Base-by-base conservation (phyloP, 192 early-diverging fungal species). In the Paraglomus occultum region DNA sequence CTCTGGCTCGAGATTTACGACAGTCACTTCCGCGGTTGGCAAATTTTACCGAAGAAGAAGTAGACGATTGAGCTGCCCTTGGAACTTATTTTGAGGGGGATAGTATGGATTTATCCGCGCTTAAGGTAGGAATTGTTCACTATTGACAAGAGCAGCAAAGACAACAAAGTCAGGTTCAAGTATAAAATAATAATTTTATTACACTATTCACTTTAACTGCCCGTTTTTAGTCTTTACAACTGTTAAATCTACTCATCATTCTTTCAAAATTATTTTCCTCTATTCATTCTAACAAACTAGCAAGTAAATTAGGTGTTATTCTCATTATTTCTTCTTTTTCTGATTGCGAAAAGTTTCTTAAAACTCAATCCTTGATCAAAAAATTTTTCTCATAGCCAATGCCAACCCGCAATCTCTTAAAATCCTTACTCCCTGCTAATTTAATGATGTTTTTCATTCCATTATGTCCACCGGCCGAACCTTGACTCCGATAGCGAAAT, bases 211-310 rank as follows among this genome's bases (percentile, higher is more conserved):
- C n/a, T n/a, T n/a, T n/a, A n/a, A n/a, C n/a, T n/a, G n/a, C n/a
- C n/a, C n/a, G n/a, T n/a, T n/a, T n/a, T n/a, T n/a, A n/a, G n/a
- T n/a, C 11, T 57, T 23, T 23, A 23, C 4, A 23, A 57, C 54
- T 57, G 31, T 23, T 57, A 6, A 57, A 57, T 20, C 54, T 10
- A 57, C 54, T 57, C 54, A 57, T 57, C 54, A 57, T 57, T 23
- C 6, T 57, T 57, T 57, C 54, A 57, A 57, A 57, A 57, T 57
- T 57, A 1, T 57, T 23, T 57, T 57, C 54, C 6, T 6, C 6
- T 57, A 57, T 57, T 57, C 54, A 57, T 57, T 57, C 54, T 20
- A 57, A 20, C 31, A 57, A 57, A 57, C 54, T 57, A 57, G 14
- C 22, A 9, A 57, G 54, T 57, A 57, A 57, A 57, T 23, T 57